A percentile compares a stretch with the other conserved stretches of the same genome.
phyloP scores from a whole-genome alignment of 1,284 basidiomycete genomes.

The Cerioporus squamosus region DNA sequence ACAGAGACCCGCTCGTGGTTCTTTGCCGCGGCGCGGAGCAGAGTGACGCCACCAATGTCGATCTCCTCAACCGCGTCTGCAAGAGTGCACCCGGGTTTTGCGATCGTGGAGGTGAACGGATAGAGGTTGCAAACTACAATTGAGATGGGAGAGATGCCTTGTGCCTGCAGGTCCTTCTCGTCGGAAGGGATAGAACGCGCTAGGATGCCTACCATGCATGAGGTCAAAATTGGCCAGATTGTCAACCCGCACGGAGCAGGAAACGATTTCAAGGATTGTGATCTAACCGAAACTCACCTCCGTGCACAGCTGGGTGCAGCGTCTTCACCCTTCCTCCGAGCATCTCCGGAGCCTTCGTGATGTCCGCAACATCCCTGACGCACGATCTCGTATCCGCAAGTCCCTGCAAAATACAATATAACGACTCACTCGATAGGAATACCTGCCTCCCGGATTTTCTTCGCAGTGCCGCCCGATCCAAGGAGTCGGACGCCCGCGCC shows the following conservation, averaged over 20 bases:
- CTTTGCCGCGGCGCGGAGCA: conserved; percentile 97
- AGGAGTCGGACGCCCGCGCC: conserved; percentile 86
- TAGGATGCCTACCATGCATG: conserved; percentile 74
- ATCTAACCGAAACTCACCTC: conserved; percentile 59
- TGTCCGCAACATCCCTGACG: conserved; percentile 92
- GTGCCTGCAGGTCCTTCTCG: conserved; percentile 79
- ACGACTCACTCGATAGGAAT: conserved; percentile 84
- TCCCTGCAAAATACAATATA: not conserved
- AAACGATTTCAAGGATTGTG: not conserved
- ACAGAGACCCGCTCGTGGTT: conserved; percentile 96
- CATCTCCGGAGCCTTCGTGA: conserved; percentile 99
- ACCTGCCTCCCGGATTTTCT: conserved; percentile 94
- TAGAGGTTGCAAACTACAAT: conserved; percentile 99
- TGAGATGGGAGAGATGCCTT: conserved; percentile 88
- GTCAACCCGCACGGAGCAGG: too few species aligned
- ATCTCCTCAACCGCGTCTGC: conserved; percentile 97
- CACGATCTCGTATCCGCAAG: not conserved
- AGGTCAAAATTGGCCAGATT: not conserved
- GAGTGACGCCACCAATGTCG: conserved; percentile 98
- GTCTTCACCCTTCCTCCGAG: conserved; percentile 98
- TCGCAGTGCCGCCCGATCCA: conserved; percentile 97
- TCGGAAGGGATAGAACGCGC: conserved; percentile 89
- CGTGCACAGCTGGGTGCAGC: conserved; percentile 98
- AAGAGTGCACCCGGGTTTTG: conserved; percentile 88
- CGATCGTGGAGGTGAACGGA: conserved; percentile 93